Evolutionary conservation across 805 yeast species (phyloP).

Genomic region (Ogataea pini): DNA sequence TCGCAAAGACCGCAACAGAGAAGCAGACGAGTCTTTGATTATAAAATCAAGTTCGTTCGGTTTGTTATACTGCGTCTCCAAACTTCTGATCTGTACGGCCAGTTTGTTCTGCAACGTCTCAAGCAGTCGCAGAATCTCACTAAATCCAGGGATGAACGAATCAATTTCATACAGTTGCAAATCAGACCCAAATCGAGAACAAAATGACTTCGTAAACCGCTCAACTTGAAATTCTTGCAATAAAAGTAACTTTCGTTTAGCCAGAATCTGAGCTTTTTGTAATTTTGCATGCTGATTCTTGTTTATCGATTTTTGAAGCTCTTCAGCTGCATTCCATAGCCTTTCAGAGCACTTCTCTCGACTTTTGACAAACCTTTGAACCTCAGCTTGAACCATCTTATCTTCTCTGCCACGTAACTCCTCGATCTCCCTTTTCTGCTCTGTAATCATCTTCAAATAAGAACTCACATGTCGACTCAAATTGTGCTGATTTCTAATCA

Average conservation of each 20-base stretch:
- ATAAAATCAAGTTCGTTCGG: conserved; percentile 56
- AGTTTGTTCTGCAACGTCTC: conserved; percentile 37
- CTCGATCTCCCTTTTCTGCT: conserved; percentile 73
- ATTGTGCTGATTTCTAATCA: conserved; percentile 70
- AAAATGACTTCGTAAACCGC: conserved; percentile 38
- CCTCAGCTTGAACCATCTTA: conserved; percentile 40
- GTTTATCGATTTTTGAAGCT: conserved; percentile 42
- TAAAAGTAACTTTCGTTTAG: conserved; percentile 43
- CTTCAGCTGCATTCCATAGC: conserved; percentile 44
- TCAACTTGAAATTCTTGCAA: conserved; percentile 27
- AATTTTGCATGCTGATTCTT: conserved; percentile 47
- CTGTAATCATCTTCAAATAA: conserved; percentile 79
- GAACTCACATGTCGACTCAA: conserved; percentile 83
- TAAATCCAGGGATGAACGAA: conserved; percentile 22
- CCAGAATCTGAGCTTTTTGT: conserved; percentile 43
- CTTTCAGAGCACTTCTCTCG: conserved; percentile 42
- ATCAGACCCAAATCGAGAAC: conserved; percentile 30
- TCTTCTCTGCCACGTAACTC: conserved; percentile 60
- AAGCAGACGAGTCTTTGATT: conserved; percentile 45
- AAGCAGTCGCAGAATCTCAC: conserved; percentile 14
- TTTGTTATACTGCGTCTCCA: conserved; percentile 51
- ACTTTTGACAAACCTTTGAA: conserved; percentile 37
- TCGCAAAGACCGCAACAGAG: conserved; percentile 46
- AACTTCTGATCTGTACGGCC: conserved; percentile 46
- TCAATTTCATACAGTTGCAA: conserved; percentile 18